A percentile compares a stretch with the other conserved stretches of the same genome.
Evolutionary conservation across 257 asterid species (phyloP).

Genomic region (Nicotiana knightiana): DNA sequence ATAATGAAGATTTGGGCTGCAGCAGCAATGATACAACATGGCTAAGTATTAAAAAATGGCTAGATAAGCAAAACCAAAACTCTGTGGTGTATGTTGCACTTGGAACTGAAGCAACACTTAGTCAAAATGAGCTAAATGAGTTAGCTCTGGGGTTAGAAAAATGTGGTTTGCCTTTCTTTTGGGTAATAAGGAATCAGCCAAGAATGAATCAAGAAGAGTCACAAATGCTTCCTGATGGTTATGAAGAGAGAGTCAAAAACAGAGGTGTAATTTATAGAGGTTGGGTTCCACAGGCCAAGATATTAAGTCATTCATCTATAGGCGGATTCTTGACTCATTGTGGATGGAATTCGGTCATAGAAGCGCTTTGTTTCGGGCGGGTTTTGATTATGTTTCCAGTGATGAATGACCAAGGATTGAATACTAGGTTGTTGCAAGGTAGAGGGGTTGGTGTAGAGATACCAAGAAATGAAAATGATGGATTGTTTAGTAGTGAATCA

Average conservation of each 20-base stretch:
- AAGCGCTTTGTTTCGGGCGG: constrained; percentile 56
- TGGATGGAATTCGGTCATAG: constrained; percentile 85
- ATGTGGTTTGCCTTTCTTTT: constrained; percentile 60
- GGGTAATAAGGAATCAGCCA: constrained; percentile 57
- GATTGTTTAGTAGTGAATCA: constrained; percentile 40
- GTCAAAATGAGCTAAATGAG: constrained; percentile 36
- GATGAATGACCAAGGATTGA: constrained; percentile 84
- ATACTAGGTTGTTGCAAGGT: constrained; percentile 58
- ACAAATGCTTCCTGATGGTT: constrained; percentile 58
- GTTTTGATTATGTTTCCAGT: constrained; percentile 68
- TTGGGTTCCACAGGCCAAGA: constrained; percentile 82
- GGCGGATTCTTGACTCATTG: constrained; percentile 80
- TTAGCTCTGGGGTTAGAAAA: constrained; percentile 70
- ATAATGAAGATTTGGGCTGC: constrained; percentile 11
- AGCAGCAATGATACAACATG: constrained; percentile 22
- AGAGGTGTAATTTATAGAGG: constrained; percentile 31
- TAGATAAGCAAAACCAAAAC: constrained; percentile 31
- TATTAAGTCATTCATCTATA: constrained; percentile 45
- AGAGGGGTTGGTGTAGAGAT: constrained; percentile 75
- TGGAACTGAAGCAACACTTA: constrained; percentile 65
- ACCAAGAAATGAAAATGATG: constrained; percentile 46
- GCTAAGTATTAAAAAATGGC: constrained; percentile 44
- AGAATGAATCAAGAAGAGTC: constrained; percentile 12
- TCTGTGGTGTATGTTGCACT: constrained; percentile 72
- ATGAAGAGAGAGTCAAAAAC: constrained; percentile 28